Evolutionary conservation across 2,329 filamentous ascomycete genomes (phyloP), one percentile per base, ranked within the genome.

Genomic region (Calonectria fujianensis): DNA sequence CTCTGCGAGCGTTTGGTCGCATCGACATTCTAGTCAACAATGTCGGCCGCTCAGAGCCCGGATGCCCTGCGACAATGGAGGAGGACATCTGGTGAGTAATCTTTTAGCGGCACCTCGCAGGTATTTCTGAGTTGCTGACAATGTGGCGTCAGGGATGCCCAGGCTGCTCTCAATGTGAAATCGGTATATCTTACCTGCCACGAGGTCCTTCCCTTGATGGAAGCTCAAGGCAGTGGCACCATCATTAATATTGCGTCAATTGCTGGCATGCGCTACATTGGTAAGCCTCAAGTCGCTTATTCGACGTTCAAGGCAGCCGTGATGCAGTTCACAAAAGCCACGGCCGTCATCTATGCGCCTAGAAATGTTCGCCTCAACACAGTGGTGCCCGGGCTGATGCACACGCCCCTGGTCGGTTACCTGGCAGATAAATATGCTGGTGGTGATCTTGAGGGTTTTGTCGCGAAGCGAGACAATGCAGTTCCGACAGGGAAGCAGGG

Each of bases 211-310:
- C 72, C 74, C 13, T 50, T 74, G 31, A 76, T 76, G 74, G 74
- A 76, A 41, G 52, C 63, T 27, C 74, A 76, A 48, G 69, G 69
- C 4, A 50, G 37, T 7, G 73, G 72, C 6, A 61, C 32, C 2
- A 24, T 74, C 13, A 59, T 74, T 13, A 70, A 70, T n/a, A 41
- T 50, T 24, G 66, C 67, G 1, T 74, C 67, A 1, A 57, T 74
- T n/a, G 72, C 66, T 1, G 72, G 72, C 3, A 35, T 91, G 67
- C 82, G 88, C 0, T 90, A 90, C 37, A 78, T 82, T 27, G 81
- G 81, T 16, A 82, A 83, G 75, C 81, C 81, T 84, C 89, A 90
- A 78, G 85, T 90, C 0, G 89, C 85, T 2, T 90, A 90, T 73
- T 85, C 85, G 0, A 79, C 85, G 0, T 83, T 86, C 0, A 89